A percentile compares a stretch with the other conserved stretches of the same genome.
Evolutionary conservation across 768 basidiomycete genomes (phyloP).

Genomic region (Imleria badia): DNA sequence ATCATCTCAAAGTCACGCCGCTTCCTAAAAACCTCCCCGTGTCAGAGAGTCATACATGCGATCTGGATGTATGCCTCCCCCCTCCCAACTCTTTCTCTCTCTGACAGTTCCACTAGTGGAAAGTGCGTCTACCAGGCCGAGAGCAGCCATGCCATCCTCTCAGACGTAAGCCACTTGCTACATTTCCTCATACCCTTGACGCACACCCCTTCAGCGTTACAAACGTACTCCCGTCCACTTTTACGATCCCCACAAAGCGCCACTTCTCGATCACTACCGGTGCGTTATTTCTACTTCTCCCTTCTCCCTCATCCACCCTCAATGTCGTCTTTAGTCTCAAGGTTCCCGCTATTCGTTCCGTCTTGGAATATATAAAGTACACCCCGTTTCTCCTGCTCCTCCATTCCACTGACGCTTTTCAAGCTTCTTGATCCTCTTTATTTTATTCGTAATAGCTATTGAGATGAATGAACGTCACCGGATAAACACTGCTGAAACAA

Average conservation of each 20-base stretch:
- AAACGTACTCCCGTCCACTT: slow-evolving; percentile 90
- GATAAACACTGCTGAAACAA: slow-evolving; percentile 64
- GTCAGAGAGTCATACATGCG: slow-evolving; percentile 85
- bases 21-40: slow-evolving; percentile 87
- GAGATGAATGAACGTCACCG: slow-evolving; percentile 62
- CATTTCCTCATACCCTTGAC: background rate
- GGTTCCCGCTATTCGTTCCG: slow-evolving; percentile 88
- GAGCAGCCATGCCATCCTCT: slow-evolving; percentile 85
- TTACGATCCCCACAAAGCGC: slow-evolving; percentile 92
- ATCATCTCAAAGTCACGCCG: slow-evolving; percentile 83
- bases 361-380: slow-evolving; percentile 87
- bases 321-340: slow-evolving; percentile 57
- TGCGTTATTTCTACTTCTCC: slow-evolving; percentile 35
- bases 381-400: background rate
- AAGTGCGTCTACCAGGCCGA: slow-evolving; percentile 90
- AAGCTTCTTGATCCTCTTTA: slow-evolving; percentile 76
- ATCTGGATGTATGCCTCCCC: slow-evolving; percentile 65
- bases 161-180: slow-evolving; percentile 59
- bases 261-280: slow-evolving; percentile 95
- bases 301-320: background rate
- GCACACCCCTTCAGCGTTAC: slow-evolving; percentile 64
- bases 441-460: slow-evolving; percentile 77
- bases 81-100: background rate
- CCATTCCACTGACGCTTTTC: background rate
- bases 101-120: slow-evolving; percentile 50